Percentiles rank a stretch among this genome's conserved stretches.
phyloP scores from a whole-genome alignment of 345 rosid species.

The Luvunga scandens region DNA sequence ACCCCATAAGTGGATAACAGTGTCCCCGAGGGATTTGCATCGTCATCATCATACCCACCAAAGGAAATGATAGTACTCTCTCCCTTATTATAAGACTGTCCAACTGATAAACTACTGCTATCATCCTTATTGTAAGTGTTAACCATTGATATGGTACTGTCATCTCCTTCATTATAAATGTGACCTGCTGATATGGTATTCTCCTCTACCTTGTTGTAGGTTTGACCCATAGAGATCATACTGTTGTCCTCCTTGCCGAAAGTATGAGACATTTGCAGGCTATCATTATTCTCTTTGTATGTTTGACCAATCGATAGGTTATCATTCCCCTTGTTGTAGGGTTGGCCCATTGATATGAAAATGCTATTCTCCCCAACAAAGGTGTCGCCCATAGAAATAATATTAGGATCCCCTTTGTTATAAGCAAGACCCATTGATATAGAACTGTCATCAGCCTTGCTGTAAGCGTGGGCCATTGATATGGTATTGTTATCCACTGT shows the following conservation, averaged over 20 bases:
- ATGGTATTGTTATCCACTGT: constrained; percentile 26
- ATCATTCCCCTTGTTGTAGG: constrained; percentile 38
- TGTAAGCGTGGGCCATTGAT: constrained; percentile 22
- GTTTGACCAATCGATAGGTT: constrained; percentile 31
- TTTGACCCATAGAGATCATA: constrained; percentile 47
- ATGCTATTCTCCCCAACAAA: constrained; percentile 37
- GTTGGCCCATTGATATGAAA: constrained; percentile 44
- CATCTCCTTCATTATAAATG: constrained; percentile 36
- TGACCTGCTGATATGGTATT: constrained; percentile 44
- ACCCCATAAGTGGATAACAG: constrained; percentile 44
- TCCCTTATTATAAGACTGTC: constrained; percentile 44
- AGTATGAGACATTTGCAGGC: constrained; percentile 34
- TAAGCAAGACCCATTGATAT: constrained; percentile 29
- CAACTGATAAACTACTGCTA: constrained; percentile 23
- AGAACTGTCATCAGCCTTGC: constrained; percentile 26
- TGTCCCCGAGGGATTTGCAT: constrained; percentile 36
- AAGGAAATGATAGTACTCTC: constrained; percentile 66
- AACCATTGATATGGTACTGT: constrained; percentile 23
- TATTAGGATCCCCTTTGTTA: constrained; percentile 25
- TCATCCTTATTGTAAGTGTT: constrained; percentile 33
- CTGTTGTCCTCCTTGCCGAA: constrained; percentile 38
- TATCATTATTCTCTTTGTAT: constrained; percentile 39
- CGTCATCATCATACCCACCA: constrained; percentile 59
- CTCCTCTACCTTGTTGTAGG: constrained; percentile 39
- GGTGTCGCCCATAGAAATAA: constrained; percentile 34